A percentile compares a stretch with the other conserved stretches of the same genome.
Evolutionary conservation across 257 asterid genomes (phyloP).

Genomic region (Solanum chmielewskii): DNA sequence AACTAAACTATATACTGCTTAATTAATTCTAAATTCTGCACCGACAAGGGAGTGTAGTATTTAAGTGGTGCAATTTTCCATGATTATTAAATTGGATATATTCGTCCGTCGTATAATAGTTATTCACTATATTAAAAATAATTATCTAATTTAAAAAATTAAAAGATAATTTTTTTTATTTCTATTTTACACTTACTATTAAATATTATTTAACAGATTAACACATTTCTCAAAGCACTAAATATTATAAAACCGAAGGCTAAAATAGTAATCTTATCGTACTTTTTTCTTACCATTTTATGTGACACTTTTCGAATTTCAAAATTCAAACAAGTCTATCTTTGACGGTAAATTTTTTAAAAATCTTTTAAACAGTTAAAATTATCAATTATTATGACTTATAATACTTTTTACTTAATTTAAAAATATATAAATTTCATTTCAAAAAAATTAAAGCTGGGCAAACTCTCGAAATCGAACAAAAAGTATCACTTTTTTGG

Average conservation of each 20-base stretch:
- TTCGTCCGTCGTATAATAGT: not conserved
- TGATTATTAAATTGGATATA: not conserved
- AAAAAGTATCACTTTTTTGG: too few relatives aligned
- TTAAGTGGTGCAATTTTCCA: not conserved
- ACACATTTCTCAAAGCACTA: too few relatives aligned
- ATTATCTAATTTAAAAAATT: too few relatives aligned
- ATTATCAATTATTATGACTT: too few relatives aligned
- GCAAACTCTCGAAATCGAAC: too few relatives aligned
- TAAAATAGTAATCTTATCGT: not conserved
- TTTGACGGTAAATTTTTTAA: not conserved
- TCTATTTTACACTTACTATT: too few relatives aligned
- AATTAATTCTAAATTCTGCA: not conserved
- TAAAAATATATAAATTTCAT: too few relatives aligned
- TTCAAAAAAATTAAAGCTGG: accelerated
- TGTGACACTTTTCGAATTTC: too few relatives aligned
- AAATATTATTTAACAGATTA: too few relatives aligned
- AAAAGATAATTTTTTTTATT: not conserved
- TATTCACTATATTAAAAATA: too few relatives aligned
- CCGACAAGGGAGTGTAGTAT: not conserved
- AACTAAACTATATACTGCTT: not conserved
- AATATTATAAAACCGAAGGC: not conserved
- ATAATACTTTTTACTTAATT: too few relatives aligned
- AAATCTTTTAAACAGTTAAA: not conserved
- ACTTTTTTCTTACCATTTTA: not conserved
- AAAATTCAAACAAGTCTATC: not conserved